Evolutionary conservation across 2,329 filamentous ascomycete genomes (phyloP).

Genomic region (Ceratocystis eucalypticola): DNA sequence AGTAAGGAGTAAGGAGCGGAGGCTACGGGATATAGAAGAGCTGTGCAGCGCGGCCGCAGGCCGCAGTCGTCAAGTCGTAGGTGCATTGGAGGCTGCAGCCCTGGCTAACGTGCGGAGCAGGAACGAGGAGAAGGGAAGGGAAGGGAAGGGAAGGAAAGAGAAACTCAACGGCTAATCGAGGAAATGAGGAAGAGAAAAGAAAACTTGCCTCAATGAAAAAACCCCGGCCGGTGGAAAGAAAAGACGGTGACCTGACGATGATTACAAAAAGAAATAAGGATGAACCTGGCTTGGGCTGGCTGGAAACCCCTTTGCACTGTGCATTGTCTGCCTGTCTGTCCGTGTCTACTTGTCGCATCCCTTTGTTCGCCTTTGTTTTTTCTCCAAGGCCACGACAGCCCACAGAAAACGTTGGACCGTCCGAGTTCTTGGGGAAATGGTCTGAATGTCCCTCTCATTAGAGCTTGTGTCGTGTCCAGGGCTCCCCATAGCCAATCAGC

Average conservation of each 20-base stretch:
- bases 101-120: neutral
- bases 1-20: neutral
- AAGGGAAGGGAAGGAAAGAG: neutral
- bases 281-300: neutral
- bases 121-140: neutral
- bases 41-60: neutral
- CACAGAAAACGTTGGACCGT: neutral
- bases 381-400: neutral
- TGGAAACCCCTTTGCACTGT: neutral
- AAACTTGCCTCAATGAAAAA: neutral
- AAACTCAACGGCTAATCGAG: neutral
- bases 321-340: neutral
- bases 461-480: neutral
- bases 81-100: neutral
- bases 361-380: neutral
- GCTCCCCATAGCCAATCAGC: neutral
- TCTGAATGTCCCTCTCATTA: neutral
- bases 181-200: neutral
- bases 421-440: neutral
- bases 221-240: neutral
- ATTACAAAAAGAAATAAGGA: neutral
- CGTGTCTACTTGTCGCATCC: neutral
- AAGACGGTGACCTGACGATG: neutral
- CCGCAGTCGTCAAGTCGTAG: neutral
- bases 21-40: neutral